phyloP scores from a whole-genome alignment of 177 flowering plant species.

The Vitis hybrid region DNA sequence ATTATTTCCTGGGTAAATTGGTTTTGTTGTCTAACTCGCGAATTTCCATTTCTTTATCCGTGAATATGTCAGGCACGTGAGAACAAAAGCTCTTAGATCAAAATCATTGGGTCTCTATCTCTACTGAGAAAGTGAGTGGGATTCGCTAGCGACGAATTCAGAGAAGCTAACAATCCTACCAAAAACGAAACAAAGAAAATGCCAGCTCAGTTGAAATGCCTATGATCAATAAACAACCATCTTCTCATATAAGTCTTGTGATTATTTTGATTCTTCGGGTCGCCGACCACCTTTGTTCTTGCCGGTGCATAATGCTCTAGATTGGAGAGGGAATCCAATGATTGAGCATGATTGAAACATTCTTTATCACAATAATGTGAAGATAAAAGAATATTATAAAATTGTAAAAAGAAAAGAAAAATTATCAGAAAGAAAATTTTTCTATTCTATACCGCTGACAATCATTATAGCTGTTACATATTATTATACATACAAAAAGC shows the following conservation, averaged over 20 bases:
- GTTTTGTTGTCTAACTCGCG: background rate
- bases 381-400: background rate
- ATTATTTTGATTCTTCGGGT: background rate
- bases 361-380: background rate
- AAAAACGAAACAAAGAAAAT: background rate
- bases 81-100: background rate
- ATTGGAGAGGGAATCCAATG: conserved; percentile 16
- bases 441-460: background rate
- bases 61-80: conserved; percentile 18
- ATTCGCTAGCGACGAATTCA: no score
- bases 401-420: background rate
- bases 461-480: background rate
- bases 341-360: conserved; percentile 22
- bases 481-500: conserved; percentile 1
- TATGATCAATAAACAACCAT: background rate
- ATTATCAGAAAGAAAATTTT: background rate
- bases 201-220: conserved; percentile 17
- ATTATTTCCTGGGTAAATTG: background rate
- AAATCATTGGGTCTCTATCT: conserved; percentile 6
- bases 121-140: conserved; percentile 4
- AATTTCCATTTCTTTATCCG: background rate
- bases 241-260: background rate
- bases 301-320: background rate
- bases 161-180: conserved; percentile 4
- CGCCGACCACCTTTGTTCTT: background rate